phyloP scores from a whole-genome alignment of 1,284 basidiomycete genomes.

The Pterulicium gracile region DNA sequence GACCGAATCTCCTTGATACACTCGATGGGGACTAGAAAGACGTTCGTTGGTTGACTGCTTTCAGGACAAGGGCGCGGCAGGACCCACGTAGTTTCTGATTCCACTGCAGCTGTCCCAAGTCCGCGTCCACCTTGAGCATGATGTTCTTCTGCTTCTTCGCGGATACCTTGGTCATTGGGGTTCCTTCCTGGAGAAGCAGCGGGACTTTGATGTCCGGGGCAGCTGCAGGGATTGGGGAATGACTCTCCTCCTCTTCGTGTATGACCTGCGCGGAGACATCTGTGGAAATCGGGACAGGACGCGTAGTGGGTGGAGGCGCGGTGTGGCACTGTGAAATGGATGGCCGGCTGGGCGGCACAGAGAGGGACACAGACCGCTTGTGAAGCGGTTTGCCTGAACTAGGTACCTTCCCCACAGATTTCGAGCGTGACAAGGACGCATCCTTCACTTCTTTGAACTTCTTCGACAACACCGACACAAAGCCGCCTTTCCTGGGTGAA shows the following conservation, averaged over 20 bases:
- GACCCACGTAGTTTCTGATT: background rate
- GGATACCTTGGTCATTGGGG: conserved; percentile 82
- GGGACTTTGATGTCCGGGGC: conserved; percentile 36
- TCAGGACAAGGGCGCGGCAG: too few species aligned
- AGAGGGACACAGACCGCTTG: background rate
- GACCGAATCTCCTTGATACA: conserved; percentile 87
- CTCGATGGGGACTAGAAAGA: conserved; percentile 68
- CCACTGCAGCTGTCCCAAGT: conserved; percentile 58
- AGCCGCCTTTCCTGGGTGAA: background rate
- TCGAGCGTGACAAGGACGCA: conserved; percentile 13
- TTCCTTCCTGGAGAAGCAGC: conserved; percentile 43
- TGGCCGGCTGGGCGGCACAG: background rate
- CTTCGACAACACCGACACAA: background rate
- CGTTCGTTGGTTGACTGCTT: too few species aligned
- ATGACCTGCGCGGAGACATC: background rate
- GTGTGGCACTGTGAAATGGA: background rate
- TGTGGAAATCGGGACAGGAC: background rate
- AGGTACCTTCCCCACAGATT: conserved; percentile 9
- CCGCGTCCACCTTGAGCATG: conserved; percentile 66
- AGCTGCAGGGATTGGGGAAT: background rate
- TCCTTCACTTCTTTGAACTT: conserved; percentile 11
- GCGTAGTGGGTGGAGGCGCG: background rate
- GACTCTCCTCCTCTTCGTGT: background rate
- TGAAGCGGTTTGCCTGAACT: conserved; percentile 9
- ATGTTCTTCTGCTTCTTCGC: conserved; percentile 74